These are phyloP conservation scores for Chytriomyces sp. DNA, from an alignment of 192 early-diverging fungal species.

Conservation along the genomic window DNA sequence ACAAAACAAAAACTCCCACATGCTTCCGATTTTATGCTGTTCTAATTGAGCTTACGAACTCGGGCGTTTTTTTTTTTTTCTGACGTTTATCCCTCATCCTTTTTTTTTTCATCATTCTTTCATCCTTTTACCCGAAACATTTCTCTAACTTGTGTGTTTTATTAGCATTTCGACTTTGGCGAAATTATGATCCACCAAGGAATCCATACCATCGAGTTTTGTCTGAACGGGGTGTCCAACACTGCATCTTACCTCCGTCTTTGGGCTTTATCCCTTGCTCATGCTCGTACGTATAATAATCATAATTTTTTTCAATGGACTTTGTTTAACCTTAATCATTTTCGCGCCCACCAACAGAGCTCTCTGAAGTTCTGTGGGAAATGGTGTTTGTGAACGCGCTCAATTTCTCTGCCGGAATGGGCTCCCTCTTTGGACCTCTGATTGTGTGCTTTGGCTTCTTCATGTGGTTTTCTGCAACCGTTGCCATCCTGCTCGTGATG, in stretches of 20 bases:
- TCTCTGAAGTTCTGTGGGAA: slow-evolving; percentile 95
- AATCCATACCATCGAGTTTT: slow-evolving; percentile 99
- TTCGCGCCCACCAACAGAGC: slow-evolving; percentile 56
- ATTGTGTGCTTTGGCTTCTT: slow-evolving; percentile 80
- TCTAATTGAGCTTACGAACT: not conserved
- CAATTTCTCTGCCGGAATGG: slow-evolving; percentile 42
- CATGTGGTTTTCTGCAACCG: slow-evolving; percentile 88
- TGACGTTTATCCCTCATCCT: not conserved
- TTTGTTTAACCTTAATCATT: slow-evolving; percentile 9
- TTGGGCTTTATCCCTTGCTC: slow-evolving; percentile 97
- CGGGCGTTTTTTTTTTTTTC: slow-evolving; percentile 3
- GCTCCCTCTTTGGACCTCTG: slow-evolving; percentile 57
- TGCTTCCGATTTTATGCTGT: slow-evolving; percentile 6
- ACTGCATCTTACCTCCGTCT: slow-evolving; percentile 98
- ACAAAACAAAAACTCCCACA: not conserved
- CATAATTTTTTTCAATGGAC: slow-evolving; percentile 10
- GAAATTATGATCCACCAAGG: slow-evolving; percentile 96
- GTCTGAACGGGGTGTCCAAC: slow-evolving; percentile 94
- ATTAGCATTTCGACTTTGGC: slow-evolving; percentile 87
- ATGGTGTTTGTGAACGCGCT: slow-evolving; percentile 80
- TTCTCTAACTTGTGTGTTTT: slow-evolving; percentile 7
- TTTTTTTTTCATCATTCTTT: not conserved
- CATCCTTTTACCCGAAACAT: not conserved
- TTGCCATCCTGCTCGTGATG: slow-evolving; percentile 80
- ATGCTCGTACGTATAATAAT: slow-evolving; percentile 73